Evolutionary conservation across 352 stramenopile genomes (phyloP), one percentile per base, ranked within the genome.

Genomic region (Phytophthora citricola): DNA sequence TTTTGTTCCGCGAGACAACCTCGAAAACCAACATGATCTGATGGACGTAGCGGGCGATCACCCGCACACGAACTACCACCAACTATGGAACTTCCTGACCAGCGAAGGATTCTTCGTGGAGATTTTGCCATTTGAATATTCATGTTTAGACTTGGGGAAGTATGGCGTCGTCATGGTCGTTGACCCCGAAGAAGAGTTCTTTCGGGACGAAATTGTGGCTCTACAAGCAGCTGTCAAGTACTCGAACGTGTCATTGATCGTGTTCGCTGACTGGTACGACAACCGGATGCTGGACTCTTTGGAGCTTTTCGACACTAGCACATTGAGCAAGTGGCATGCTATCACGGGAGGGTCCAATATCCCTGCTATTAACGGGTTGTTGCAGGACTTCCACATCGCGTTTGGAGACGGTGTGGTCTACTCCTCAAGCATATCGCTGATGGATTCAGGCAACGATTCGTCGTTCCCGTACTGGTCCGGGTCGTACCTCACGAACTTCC

Each of bases 211-310:
- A 65, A 79, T 91, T 3, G 62, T 63, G 0, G 81, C 75, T 1
- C 45, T 97, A 0, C 63, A 84, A 14, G 52, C 71, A 22, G 89
- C 81, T 11, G 60, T 93, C 50, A 87, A 86, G 59, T 87, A 89
- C 54, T 76, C 72, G 41, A 90, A 90, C 49, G 76, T 91, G 10
- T 92, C 80, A 0, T 56, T 93, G 12, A 58, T 96, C 17, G 72
- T 96, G 27, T 85, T 96, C 56, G 85, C 78, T 14, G 89, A 94
- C 58, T 96, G 89, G 89, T 91, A 91, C 63, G 84, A 92, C 58
- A 73, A 85, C 26, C 58, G 62, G 1, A 53, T 90, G 26, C 60
- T 93, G 5, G 65, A 91, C 53, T 69, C 81, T 0, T 76, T 93
- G 69, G 69, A 85, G 17, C 76, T 94, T 54, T 95, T 91, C 57